These are phyloP conservation scores for Westerdykella ornata DNA, from an alignment of 2,329 filamentous ascomycete genomes.

Conservation along the genomic window DNA sequence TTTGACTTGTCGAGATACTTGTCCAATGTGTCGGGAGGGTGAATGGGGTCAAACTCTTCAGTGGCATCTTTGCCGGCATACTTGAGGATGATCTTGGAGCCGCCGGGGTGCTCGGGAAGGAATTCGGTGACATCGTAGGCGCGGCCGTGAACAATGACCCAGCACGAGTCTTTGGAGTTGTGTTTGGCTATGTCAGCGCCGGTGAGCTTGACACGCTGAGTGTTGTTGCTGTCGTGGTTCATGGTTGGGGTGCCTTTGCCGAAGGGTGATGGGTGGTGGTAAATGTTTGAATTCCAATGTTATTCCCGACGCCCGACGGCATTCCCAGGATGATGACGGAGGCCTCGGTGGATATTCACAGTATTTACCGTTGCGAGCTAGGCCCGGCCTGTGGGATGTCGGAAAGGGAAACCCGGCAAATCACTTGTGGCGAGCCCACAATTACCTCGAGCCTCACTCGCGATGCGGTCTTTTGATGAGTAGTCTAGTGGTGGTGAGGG, in stretches of 20 bases:
- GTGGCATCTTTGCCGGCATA: constrained; percentile 49
- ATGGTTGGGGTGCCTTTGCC: constrained; percentile 25
- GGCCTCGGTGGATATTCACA: neutral
- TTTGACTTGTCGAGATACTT: constrained; percentile 41
- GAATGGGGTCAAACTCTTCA: constrained; percentile 49
- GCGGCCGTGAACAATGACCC: constrained; percentile 62
- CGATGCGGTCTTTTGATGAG: too few relatives aligned
- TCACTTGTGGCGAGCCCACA: too few relatives aligned
- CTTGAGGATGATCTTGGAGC: constrained; percentile 87
- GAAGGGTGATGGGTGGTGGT: neutral
- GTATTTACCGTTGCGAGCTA: too few relatives aligned
- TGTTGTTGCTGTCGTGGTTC: constrained; percentile 41
- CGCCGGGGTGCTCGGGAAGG: constrained; percentile 57
- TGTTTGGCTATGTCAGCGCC: constrained; percentile 58
- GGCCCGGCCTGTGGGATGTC: too few relatives aligned
- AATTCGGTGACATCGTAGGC: constrained; percentile 65
- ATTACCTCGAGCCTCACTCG: too few relatives aligned
- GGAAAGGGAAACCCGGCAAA: too few relatives aligned
- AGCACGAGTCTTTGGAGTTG: constrained; percentile 69
- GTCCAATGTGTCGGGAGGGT: constrained; percentile 43
- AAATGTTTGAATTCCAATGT: neutral
- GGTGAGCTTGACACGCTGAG: constrained; percentile 40
- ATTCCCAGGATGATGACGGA: constrained; percentile 29
- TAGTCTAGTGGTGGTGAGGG: too few relatives aligned
- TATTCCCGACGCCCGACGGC: constrained; percentile 17